Evolutionary conservation across 768 basidiomycete genomes (phyloP).

Genomic region (Tephrocybe sp.): DNA sequence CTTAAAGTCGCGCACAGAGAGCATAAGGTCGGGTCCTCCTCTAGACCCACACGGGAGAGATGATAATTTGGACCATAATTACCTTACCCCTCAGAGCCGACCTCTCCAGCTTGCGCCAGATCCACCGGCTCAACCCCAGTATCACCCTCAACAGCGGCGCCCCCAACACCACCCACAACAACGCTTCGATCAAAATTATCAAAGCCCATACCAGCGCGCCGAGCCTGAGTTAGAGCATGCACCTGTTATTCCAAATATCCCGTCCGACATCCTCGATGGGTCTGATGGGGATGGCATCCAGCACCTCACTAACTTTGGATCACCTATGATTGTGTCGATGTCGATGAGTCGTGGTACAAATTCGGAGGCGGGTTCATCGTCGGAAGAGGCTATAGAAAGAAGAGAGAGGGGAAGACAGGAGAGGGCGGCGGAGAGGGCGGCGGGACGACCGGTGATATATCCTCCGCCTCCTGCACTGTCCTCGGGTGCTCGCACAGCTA

Average conservation of each 20-base stretch:
- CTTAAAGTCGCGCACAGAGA: conserved; percentile 4
- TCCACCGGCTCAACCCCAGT: not conserved
- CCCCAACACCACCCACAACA: not conserved
- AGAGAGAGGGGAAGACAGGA: not conserved
- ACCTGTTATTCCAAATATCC: conserved; percentile 17
- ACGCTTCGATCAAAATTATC: too few relatives aligned
- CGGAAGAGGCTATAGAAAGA: not conserved
- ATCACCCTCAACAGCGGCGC: not conserved
- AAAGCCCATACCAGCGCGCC: not conserved
- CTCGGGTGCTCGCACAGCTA: not conserved
- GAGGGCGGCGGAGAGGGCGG: not conserved
- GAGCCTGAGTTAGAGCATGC: not conserved
- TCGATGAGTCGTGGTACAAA: not conserved
- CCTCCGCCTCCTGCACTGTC: conserved; percentile 2
- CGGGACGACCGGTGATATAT: conserved; percentile 2
- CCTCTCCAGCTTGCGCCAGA: conserved; percentile 1
- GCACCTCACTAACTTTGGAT: conserved; percentile 7
- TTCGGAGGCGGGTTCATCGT: conserved; percentile 2
- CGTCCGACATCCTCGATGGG: not conserved
- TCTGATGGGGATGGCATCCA: conserved; percentile 1
- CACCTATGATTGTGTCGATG: not conserved
- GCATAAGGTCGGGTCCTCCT: not conserved
- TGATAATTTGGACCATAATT: not conserved
- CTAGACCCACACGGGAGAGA: not conserved
- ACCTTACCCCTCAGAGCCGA: conserved; percentile 3